Base-by-base conservation (phyloP, 2,329 filamentous ascomycete species). In the Aspergillus sclerotialis region DNA sequence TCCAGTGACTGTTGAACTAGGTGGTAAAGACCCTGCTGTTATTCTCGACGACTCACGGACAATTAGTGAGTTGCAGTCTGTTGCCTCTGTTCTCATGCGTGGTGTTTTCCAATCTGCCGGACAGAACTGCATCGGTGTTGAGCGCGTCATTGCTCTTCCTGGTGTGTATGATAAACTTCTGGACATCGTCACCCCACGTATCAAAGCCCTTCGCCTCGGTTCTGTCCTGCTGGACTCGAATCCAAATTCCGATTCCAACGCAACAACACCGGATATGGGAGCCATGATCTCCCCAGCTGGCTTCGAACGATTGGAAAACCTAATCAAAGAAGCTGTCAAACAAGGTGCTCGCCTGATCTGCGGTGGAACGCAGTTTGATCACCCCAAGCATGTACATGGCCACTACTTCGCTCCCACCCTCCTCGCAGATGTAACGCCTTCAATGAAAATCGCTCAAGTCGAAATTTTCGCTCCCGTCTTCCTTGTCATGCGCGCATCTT, bases 111-210 rank as follows among this genome's bases (percentile, higher is more conserved):
- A 98, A 63, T 88, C 88, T 33, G 82, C 88, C 11, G 92, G 92
- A 1, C 92, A 98, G 62, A 98, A 98, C 66, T 98, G 92, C 64
- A 90, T 98, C 55, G 92, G 92, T 36, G 90, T 95, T 47, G 92
- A 98, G 67, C 84, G 92, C 36, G 81, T 96, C 53, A 81, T 96
- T 48, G 86, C 83, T 15, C 74, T 84, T 11, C 81, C 86, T 2
- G 69, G 67, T n/a, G 72, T 85, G 33, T 94, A 96, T 66, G 72
- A 83, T 42, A 69, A 70, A 36, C 75, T 98, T 14, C 66, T 94
- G 33, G 61, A 70, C 4, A 70, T 79, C 40, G 75, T 98, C 13
- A 74, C 78, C 33, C 81, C 84, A 8, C 80, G 83, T 41, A 85
- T 96, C 45, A 71, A 73, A 42, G 73, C 74, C 8, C 70, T 98